phyloP scores from a whole-genome alignment of 2,329 filamentous ascomycete species.

The Alternaria arborescens region DNA sequence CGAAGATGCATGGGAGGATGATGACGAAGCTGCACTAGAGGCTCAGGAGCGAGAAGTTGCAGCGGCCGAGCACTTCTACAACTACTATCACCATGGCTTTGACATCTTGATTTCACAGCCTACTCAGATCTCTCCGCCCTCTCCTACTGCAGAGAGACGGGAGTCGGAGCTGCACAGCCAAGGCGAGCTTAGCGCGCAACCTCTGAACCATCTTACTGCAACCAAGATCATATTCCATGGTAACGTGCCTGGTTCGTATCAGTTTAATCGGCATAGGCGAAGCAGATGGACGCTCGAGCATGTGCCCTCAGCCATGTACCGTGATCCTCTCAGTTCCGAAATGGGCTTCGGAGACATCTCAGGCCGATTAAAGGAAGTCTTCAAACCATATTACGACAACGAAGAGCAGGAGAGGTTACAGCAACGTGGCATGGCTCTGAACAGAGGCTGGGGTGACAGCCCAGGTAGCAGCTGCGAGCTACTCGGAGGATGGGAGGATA shows the following conservation, averaged over 20 bases:
- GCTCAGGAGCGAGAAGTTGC: constrained; percentile 67
- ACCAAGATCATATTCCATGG: constrained; percentile 94
- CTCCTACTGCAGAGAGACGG: constrained; percentile 65
- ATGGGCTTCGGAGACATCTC: constrained; percentile 69
- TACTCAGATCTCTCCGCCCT: constrained; percentile 59
- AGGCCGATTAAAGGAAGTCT: constrained; percentile 70
- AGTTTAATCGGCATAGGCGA: constrained; percentile 92
- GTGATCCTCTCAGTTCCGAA: constrained; percentile 72
- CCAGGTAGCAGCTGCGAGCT: constrained; percentile 85
- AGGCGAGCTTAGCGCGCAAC: constrained; percentile 40
- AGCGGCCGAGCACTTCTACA: constrained; percentile 83
- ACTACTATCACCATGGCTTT: constrained; percentile 96
- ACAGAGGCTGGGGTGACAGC: constrained; percentile 89
- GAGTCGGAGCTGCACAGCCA: constrained; percentile 34
- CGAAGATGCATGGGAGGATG: constrained; percentile 59
- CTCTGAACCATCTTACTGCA: constrained; percentile 74
- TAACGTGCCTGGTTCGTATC: constrained; percentile 94
- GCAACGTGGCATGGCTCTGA: constrained; percentile 79
- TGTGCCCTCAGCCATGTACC: constrained; percentile 53
- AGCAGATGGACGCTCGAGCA: constrained; percentile 81
- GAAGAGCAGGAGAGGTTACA: constrained; percentile 62
- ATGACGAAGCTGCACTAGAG: constrained; percentile 59
- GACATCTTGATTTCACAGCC: constrained; percentile 90
- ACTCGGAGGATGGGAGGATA: constrained; percentile 74
- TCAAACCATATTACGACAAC: constrained; percentile 71